A percentile compares a stretch with the other conserved stretches of the same genome.
Conservation (phyloP, 768 basidiomycete species). For the Suillus subluteus region DNA sequence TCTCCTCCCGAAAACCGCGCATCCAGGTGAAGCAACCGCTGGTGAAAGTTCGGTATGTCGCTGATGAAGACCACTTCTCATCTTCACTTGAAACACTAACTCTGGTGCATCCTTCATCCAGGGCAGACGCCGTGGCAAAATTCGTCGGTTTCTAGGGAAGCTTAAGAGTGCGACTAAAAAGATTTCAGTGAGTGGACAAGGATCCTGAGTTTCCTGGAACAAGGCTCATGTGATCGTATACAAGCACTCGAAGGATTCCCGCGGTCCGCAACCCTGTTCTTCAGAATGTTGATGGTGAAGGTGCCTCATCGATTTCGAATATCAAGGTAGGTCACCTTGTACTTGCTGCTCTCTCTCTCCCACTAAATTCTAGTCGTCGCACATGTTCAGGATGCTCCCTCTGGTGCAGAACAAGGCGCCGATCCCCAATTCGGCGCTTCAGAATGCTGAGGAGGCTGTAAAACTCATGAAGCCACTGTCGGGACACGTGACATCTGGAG, state of each 20-base stretch:
- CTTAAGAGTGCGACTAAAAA: background rate
- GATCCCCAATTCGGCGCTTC: too few relatives aligned
- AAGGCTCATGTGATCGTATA: background rate
- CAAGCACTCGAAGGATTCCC: background rate
- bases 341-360: background rate
- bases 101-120: too few relatives aligned
- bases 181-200: background rate
- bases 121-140: background rate
- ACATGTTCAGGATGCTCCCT: too few relatives aligned
- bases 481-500: background rate
- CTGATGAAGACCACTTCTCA: too few relatives aligned
- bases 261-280: background rate
- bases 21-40: too few relatives aligned
- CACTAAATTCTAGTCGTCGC: too few relatives aligned
- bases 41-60: too few relatives aligned
- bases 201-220: background rate
- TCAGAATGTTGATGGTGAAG: background rate
- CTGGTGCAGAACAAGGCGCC: too few relatives aligned
- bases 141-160: background rate
- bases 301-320: background rate
- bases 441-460: too few relatives aligned
- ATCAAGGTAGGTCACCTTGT: background rate
- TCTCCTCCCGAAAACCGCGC: too few relatives aligned
- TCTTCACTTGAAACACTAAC: too few relatives aligned
- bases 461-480: background rate